Evolutionary conservation across 139 green algal species (phyloP).

Genomic region (Desmodesmus armatus): DNA sequence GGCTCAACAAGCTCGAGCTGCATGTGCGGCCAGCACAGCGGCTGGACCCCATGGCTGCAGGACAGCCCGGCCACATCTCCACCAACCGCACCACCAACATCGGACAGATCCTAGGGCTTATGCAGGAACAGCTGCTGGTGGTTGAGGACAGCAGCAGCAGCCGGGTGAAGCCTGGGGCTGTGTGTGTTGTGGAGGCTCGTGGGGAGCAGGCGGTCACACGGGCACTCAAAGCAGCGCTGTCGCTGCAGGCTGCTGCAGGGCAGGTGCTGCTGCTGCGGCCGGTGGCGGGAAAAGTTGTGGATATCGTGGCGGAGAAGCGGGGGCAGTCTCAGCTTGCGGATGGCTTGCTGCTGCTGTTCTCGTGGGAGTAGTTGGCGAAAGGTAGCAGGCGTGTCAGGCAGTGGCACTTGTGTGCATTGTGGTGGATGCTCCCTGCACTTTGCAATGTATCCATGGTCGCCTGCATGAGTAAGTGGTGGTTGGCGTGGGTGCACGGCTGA

Average conservation of each 20-base stretch:
- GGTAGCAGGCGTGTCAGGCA: not conserved
- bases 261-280: slow-evolving; percentile 5
- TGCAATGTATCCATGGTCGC: too few species aligned
- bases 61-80: not conserved
- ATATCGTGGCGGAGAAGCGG: slow-evolving; percentile 28
- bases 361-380: too few species aligned
- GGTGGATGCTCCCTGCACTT: too few species aligned
- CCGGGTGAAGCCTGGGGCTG: not conserved
- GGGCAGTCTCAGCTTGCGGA: not conserved
- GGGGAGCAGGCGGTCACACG: slow-evolving; percentile 32
- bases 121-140: not conserved
- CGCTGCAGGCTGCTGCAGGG: slow-evolving; percentile 7
- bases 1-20: slow-evolving; percentile 1
- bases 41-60: not conserved
- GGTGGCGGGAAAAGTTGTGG: not conserved
- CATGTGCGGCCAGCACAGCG: not conserved
- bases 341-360: slow-evolving; percentile 21
- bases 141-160: not conserved
- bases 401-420: not conserved
- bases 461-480: not conserved
- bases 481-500: not conserved
- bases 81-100: not conserved
- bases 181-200: slow-evolving; percentile 11
- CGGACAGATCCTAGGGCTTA: not conserved
- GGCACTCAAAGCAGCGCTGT: slow-evolving; percentile 29